Evolutionary conservation across 176 grass and related monocot genomes (phyloP), one percentile per base, ranked within the genome.

Genomic region (maize (Zea mays)): DNA sequence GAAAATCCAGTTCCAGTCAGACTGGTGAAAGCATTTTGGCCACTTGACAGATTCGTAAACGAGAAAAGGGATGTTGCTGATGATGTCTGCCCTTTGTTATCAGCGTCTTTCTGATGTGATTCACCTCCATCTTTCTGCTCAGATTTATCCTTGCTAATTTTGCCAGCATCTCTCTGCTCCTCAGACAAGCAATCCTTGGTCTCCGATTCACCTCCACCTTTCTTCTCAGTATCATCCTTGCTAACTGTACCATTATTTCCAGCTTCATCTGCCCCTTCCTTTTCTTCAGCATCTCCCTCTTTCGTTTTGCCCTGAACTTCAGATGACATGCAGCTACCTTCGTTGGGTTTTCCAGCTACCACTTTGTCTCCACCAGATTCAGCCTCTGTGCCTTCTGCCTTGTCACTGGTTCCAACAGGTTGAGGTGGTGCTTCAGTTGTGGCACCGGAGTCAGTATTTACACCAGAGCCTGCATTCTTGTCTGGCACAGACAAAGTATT

Each of bases 21-120:
- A 59, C 94, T 86, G 56, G 91, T 89, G 67, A 99, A 99, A 70
- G 96, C 96, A 87, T 99, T 99, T 89, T 99, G 87, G 67, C 96
- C 78, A 85, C 96, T 95, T 79, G 96, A 99, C 63, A 99, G 74
- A 62, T 90, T 89, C 62, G 79, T 86, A 75, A 99, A 99, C 36
- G 96, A 95, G 78, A 89, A 95, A 37, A 95, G 71, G 38, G 92
- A 83, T 59, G 76, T 34, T 34, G 52, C 17, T 5, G 78, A 61
- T 81, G 65, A 67, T 51, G 78, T 16, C 42, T 82, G 64, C 14
- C 72, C 93, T 77, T 88, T 91, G 37, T 74, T 77, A 65, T 89
- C 89, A 72, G 68, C 73, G 57, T 81, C 83, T 77, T 81, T 83
- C 54, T 81, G 75, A 86, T 81, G 76, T 44, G 76, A 77, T 80